Evolutionary conservation across 192 early-diverging fungal species (phyloP), one percentile per base, ranked within the genome.

Genomic region (Linnemannia zychae): DNA sequence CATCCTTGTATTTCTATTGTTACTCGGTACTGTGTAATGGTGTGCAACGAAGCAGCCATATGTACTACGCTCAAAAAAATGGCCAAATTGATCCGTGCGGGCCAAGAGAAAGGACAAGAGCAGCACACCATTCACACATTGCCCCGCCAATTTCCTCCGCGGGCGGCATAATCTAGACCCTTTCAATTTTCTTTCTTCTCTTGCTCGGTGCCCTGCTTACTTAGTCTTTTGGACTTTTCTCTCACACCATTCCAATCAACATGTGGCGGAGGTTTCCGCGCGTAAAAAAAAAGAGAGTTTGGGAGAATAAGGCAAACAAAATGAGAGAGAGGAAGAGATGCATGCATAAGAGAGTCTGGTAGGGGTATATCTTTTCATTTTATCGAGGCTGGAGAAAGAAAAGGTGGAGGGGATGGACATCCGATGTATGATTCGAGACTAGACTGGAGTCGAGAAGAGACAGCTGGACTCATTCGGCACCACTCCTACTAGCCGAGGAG

Each of bases 101-200:
- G 57, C 31, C 52, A 20, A 57, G 40, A 44, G 40, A 44, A 9
- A 44, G 40, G 40, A n/a, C n/a, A n/a, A n/a, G 40, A 31, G 11
- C 50, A 9, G 7, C 3, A 1, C 28, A 60, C 0, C 4, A 3
- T 63, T 31, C 28, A 31, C 57, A 13, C 12, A 9, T 60, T 11
- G 53, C n/a, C n/a, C 40, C 40, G 40, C 40, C 40, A 44, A 31
- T 31, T 63, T 31, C 28, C 28, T 63, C 57, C 57, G 57, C 57
- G 57, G 57, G 57, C 57, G 9, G 57, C 28, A 28, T 63, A 63
- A 28, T 63, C 57, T 63, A 63, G 57, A 33, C 57, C 57, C 57
- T 24, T 63, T 28, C 1, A 24, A 1, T 6, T 57, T 57, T n/a
- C 6, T 52, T 22, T 22, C 6, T 20, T 52, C 22, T 52, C 22